Conservation (phyloP, 805 yeast species). For the Metschnikowia lochheadii region DNA sequence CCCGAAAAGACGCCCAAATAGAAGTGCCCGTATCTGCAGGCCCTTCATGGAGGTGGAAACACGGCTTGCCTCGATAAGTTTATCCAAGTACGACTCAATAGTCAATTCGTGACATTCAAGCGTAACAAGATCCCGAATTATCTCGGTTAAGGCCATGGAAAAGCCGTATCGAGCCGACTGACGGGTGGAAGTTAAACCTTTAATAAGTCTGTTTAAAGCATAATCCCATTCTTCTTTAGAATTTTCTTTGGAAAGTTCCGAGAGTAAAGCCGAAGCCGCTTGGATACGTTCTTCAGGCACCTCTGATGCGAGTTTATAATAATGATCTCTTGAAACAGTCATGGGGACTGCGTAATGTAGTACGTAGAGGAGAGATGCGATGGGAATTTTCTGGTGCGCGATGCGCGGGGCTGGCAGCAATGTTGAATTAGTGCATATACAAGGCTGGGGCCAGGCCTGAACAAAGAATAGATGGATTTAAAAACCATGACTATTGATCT, state of each 20-base stretch:
- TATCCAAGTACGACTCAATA: conserved; percentile 34
- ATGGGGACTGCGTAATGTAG: conserved; percentile 17
- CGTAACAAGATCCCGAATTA: conserved; percentile 35
- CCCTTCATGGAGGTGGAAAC: conserved; percentile 54
- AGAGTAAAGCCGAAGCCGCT: conserved; percentile 64
- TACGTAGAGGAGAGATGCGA: conserved; percentile 4
- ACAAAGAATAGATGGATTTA: too few relatives aligned
- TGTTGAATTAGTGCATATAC: conserved; percentile 16
- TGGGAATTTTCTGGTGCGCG: background rate
- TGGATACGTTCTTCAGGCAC: conserved; percentile 64
- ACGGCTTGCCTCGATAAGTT: conserved; percentile 33
- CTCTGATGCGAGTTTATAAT: conserved; percentile 75
- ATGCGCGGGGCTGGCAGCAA: conserved; percentile 12
- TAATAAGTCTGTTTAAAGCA: conserved; percentile 71
- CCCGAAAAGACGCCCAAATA: conserved; percentile 85
- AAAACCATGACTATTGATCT: too few relatives aligned
- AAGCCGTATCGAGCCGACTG: conserved; percentile 85
- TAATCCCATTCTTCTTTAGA: conserved; percentile 68
- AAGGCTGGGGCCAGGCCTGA: background rate
- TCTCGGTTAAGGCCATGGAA: conserved; percentile 80
- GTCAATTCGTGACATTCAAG: conserved; percentile 29
- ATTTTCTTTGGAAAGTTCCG: conserved; percentile 48
- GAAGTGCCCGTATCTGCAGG: conserved; percentile 70
- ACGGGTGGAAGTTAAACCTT: conserved; percentile 77
- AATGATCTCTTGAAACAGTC: conserved; percentile 68